Conservation (phyloP, 2,329 filamentous ascomycete genomes). For the Chlorencoelia australis region DNA sequence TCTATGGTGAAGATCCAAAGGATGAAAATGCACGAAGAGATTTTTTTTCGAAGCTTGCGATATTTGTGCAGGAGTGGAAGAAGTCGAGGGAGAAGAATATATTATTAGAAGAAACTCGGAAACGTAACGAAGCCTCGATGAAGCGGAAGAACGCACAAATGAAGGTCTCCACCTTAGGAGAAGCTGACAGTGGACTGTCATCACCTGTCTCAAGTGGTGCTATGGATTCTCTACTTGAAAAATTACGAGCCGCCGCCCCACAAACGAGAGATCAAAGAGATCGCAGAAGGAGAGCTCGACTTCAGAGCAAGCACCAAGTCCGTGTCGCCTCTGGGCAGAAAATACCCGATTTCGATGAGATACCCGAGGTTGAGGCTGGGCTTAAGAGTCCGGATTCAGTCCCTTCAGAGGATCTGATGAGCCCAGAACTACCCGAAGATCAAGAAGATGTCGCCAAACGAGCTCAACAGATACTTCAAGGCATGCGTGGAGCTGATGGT, state of each 20-base stretch:
- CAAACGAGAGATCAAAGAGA: conserved; percentile 85
- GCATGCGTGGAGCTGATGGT: conserved; percentile 56
- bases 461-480: conserved; percentile 74
- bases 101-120: conserved; percentile 67
- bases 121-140: conserved; percentile 83
- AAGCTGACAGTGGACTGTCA: conserved; percentile 37
- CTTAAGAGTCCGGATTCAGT: conserved; percentile 39
- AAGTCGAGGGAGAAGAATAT: conserved; percentile 92
- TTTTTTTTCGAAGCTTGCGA: conserved; percentile 88
- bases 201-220: conserved; percentile 72
- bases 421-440: conserved; percentile 13
- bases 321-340: conserved; percentile 83
- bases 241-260: conserved; percentile 84
- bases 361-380: conserved; percentile 45
- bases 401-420: conserved; percentile 26
- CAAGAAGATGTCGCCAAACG: conserved; percentile 66
- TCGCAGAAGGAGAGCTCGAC: conserved; percentile 70
- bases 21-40: conserved; percentile 91
- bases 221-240: conserved; percentile 94
- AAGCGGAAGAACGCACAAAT: conserved; percentile 74
- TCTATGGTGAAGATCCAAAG: conserved; percentile 86
- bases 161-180: conserved; percentile 38
- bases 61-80: conserved; percentile 91
- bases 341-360: conserved; percentile 64
- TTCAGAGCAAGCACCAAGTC: conserved; percentile 86